A percentile compares a stretch with the other conserved stretches of the same genome.
Evolutionary conservation across 352 stramenopile species (phyloP).

Genomic region (Achlya hypogyna): DNA sequence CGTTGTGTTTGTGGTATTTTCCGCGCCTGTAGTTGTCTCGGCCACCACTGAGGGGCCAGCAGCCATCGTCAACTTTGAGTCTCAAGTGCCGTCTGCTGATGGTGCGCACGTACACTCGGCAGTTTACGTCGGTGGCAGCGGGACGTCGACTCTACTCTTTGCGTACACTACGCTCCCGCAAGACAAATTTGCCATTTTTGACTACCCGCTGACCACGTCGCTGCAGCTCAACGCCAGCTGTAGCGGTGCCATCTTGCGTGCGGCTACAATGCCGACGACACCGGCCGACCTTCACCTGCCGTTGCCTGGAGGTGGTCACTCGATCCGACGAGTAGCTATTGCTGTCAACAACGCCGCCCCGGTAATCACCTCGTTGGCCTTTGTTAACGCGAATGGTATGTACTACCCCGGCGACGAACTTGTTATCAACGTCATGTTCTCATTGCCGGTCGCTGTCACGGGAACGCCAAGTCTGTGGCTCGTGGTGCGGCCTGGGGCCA

Average conservation of each 20-base stretch:
- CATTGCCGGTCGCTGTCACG: conserved; percentile 50
- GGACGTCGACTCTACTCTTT: conserved; percentile 39
- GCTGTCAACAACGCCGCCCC: conserved; percentile 46
- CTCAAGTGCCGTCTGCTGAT: conserved; percentile 44
- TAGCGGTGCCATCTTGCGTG: conserved; percentile 29
- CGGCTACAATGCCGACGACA: conserved; percentile 37
- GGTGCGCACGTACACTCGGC: conserved; percentile 33
- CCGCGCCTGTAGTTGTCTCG: conserved; percentile 32
- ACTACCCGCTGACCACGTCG: conserved; percentile 48
- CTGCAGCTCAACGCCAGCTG: conserved; percentile 24
- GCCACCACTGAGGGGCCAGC: neutral
- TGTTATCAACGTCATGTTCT: conserved; percentile 45
- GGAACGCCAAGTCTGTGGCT: conserved; percentile 33
- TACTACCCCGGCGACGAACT: conserved; percentile 55
- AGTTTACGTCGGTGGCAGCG: conserved; percentile 41
- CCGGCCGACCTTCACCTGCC: conserved; percentile 41
- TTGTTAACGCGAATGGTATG: conserved; percentile 29
- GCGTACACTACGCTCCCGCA: conserved; percentile 36
- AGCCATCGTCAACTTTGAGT: conserved; percentile 27
- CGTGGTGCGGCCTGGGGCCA: neutral
- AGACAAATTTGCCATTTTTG: conserved; percentile 52
- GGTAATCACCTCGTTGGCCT: conserved; percentile 30
- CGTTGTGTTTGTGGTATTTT: conserved; percentile 44
- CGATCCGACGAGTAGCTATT: conserved; percentile 44
- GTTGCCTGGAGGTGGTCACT: conserved; percentile 27